Base-by-base conservation (phyloP, 768 basidiomycete species). In the Punctularia strigosozonata region DNA sequence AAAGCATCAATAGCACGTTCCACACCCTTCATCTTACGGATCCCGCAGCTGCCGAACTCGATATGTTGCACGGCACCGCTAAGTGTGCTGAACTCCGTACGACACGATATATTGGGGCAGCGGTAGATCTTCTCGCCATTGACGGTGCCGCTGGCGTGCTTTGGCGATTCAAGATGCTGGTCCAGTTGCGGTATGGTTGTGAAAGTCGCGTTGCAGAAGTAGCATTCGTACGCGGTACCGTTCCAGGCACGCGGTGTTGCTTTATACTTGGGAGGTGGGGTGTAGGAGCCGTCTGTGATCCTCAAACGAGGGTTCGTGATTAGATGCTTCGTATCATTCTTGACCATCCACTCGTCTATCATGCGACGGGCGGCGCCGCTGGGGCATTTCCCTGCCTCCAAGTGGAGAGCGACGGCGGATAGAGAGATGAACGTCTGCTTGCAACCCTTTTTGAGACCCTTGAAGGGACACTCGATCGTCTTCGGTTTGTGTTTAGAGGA, bases 31-130 rank as follows among this genome's bases (percentile, higher is more conserved):
- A n/a, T n/a, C 53, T 55, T 67, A 23, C 52, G 40, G 15, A 80
- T 67, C 0, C 71, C 73, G 51, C 80, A 83, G 20, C 44, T 55
- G 45, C 69, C 72, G 49, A 72, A 76, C 60, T 82, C 78, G 24
- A 82, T 65, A 51, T 83, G 79, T 56, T 75, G 71, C 31, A 68
- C 69, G 38, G 82, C 53, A 3, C 50, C 76, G 39, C 79, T 80
- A 22, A 82, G 62, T 12, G 73, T 66, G 6, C 38, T 45, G 49
- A 77, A 80, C 24, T 54, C 51, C 19, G 36, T 24, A 2, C 39
- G 47, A 47, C 80, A 83, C n/a, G n/a, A n/a, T n/a, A n/a, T n/a
- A 22, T 34, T 51, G 3, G 75, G 76, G 56, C 80, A 83, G 3
- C 65, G 46, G 47, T 76, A 81, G n/a, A n/a, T n/a, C n/a, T n/a